Percentiles rank a stretch among this genome's conserved stretches.
Conservation (phyloP, 2,329 filamentous ascomycete genomes). For the Alternaria arborescens region DNA sequence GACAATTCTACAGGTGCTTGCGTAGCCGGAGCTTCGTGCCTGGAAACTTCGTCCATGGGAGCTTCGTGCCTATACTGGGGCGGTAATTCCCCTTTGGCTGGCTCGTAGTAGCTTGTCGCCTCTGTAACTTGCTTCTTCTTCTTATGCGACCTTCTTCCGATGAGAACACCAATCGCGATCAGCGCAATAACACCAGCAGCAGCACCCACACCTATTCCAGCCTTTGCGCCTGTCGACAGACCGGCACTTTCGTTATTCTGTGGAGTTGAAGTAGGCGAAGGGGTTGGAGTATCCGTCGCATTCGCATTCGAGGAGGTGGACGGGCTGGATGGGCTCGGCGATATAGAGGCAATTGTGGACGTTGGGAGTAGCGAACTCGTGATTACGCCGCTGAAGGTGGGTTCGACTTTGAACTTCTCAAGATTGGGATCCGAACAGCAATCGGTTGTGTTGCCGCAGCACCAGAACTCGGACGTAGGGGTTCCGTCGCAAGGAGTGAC, state of each 20-base stretch:
- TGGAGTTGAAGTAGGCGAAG: neutral
- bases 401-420: neutral
- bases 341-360: neutral
- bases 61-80: neutral
- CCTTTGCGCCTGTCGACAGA: neutral
- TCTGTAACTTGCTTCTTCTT: neutral
- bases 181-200: neutral
- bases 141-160: neutral
- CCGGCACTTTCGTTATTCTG: neutral
- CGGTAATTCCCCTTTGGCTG: neutral
- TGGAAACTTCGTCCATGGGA: neutral
- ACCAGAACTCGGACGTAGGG: neutral
- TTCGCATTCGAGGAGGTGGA: neutral
- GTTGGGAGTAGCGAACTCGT: neutral
- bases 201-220: neutral
- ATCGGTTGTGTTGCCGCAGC: neutral
- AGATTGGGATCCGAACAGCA: neutral
- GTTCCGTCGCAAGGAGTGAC: constrained; percentile 3
- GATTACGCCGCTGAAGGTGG: neutral
- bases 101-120: neutral
- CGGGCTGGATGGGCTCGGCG: neutral
- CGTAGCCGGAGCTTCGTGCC: neutral
- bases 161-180: neutral
- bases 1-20: neutral
- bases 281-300: neutral